These are phyloP conservation scores for Tirmania nivea DNA, from an alignment of 495 filamentous ascomycete genomes.

Conservation along the genomic window DNA sequence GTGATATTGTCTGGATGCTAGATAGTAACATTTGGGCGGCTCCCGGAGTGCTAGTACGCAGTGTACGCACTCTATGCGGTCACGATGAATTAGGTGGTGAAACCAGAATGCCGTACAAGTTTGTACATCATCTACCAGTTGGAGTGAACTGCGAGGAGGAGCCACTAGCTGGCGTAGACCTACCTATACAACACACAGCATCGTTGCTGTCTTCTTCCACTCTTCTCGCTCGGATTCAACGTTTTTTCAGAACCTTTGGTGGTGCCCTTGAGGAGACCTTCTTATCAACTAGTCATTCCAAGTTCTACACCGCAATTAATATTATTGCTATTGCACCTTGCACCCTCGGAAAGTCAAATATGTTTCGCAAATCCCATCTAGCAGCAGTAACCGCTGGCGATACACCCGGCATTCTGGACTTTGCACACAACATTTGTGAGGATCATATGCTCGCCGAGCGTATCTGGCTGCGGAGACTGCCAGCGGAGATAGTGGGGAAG, in stretches of 20 bases:
- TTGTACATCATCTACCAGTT: constrained; percentile 85
- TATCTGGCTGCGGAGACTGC: constrained; percentile 46
- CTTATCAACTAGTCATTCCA: constrained; percentile 80
- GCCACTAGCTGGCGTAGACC: constrained; percentile 21
- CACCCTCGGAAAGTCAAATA: constrained; percentile 90
- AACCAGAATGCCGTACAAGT: constrained; percentile 38
- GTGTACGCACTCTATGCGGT: constrained; percentile 72
- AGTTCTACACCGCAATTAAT: constrained; percentile 97
- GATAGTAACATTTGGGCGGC: constrained; percentile 95
- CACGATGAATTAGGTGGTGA: constrained; percentile 28
- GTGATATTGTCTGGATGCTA: constrained; percentile 81
- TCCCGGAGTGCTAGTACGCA: constrained; percentile 52
- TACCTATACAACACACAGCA: constrained; percentile 13
- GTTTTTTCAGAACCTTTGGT: constrained; percentile 24
- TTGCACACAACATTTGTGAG: constrained; percentile 91
- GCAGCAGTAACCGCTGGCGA: constrained; percentile 44
- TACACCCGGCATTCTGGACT: constrained; percentile 63
- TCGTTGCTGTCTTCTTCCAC: constrained; percentile 7
- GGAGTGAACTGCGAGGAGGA: constrained; percentile 46
- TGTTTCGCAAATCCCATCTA: constrained; percentile 89
- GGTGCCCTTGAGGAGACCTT: constrained; percentile 85
- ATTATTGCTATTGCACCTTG: constrained; percentile 77
- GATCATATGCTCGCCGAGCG: constrained; percentile 90
- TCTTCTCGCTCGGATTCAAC: constrained; percentile 7
- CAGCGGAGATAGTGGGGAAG: constrained; percentile 26